Conservation (phyloP, 148 eudicot species). For the Chenopodium berlandieri region DNA sequence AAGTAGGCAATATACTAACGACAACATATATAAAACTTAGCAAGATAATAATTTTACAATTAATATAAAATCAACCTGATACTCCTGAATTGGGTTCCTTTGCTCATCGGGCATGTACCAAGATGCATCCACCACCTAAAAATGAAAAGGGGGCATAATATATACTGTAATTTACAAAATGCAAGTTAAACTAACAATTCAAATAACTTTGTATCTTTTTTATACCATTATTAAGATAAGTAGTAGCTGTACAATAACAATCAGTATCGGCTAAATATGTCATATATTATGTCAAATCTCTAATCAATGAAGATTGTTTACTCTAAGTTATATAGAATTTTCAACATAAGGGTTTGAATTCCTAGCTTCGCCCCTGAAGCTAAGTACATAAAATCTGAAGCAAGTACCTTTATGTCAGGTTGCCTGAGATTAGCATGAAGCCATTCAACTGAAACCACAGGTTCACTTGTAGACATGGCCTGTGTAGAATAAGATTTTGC, state of each 20-base stretch:
- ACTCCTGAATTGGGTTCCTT: slow-evolving; percentile 91
- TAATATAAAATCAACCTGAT: slow-evolving; percentile 48
- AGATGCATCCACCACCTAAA: slow-evolving; percentile 93
- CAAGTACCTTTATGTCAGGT: slow-evolving; percentile 70
- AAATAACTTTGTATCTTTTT: neutral
- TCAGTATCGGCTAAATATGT: neutral
- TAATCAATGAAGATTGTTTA: too few relatives aligned
- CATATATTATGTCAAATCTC: neutral
- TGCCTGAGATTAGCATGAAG: slow-evolving; percentile 74
- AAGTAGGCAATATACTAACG: neutral
- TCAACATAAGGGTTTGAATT: too few relatives aligned
- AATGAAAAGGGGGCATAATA: slow-evolving; percentile 7
- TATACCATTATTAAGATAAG: neutral
- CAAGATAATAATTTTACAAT: neutral
- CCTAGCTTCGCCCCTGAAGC: too few relatives aligned
- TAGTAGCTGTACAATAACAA: neutral
- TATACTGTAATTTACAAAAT: neutral
- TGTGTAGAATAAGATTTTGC: slow-evolving; percentile 46
- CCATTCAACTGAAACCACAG: slow-evolving; percentile 98
- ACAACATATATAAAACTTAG: neutral
- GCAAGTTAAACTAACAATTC: neutral
- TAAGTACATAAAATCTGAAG: slow-evolving; percentile 7
- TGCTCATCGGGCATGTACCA: slow-evolving; percentile 99
- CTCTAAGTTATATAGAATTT: too few relatives aligned
- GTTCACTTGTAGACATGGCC: slow-evolving; percentile 65